A percentile compares a stretch with the other conserved stretches of the same genome.
phyloP scores from a whole-genome alignment of 2,329 filamentous ascomycete species.

The Bertia moriformis region DNA sequence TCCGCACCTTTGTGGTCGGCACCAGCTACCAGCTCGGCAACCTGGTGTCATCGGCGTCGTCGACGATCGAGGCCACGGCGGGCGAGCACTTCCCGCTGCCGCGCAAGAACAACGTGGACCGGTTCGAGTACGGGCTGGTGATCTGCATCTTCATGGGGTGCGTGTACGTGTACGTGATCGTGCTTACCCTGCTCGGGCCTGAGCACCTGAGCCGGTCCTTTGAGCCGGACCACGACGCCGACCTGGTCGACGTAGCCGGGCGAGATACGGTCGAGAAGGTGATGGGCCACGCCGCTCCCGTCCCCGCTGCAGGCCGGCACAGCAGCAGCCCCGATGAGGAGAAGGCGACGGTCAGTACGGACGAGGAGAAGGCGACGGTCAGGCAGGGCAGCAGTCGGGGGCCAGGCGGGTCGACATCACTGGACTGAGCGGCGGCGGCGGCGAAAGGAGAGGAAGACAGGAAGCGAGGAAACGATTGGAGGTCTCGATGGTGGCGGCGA shows the following conservation, averaged over 20 bases:
- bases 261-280: not conserved
- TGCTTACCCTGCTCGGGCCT: constrained; percentile 26
- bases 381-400: too few species aligned
- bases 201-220: not conserved
- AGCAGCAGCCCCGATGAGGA: not conserved
- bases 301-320: too few species aligned
- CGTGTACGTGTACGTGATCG: constrained; percentile 27
- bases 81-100: constrained; percentile 41
- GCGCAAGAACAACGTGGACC: constrained; percentile 20
- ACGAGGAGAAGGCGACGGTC: not conserved
- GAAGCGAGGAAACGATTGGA: too few species aligned
- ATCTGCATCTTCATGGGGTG: constrained; percentile 59
- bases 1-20: constrained; percentile 57
- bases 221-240: not conserved
- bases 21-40: constrained; percentile 64
- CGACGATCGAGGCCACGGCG: constrained; percentile 40
- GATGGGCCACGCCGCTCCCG: not conserved
- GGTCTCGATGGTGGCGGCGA: too few species aligned
- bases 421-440: too few species aligned
- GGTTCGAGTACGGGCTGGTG: constrained; percentile 45
- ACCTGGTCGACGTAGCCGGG: not conserved
- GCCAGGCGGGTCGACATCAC: too few species aligned
- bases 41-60: constrained; percentile 49
- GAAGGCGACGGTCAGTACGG: not conserved
- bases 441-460: too few species aligned